Percentiles rank a stretch among this genome's conserved stretches.
Evolutionary conservation across 176 grass and related monocot species (phyloP).

Genomic region (Aegilops sharonensis): DNA sequence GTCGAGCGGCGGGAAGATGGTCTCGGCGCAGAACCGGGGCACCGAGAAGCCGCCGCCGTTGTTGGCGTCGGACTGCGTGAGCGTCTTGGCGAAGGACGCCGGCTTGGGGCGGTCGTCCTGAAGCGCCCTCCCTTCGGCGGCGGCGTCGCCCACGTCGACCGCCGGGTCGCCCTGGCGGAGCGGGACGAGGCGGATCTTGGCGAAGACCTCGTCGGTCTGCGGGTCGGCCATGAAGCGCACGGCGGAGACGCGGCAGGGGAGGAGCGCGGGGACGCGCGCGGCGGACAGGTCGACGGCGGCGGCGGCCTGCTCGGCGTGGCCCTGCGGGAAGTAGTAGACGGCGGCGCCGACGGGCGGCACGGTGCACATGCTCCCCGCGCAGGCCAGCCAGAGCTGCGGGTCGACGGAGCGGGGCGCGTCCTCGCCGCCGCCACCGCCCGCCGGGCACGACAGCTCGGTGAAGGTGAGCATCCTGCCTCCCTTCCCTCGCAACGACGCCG

Average conservation of each 20-base stretch:
- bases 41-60: conserved; percentile 90
- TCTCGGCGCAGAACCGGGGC: conserved; percentile 80
- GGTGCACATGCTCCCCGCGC: conserved; percentile 85
- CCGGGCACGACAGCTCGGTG: conserved; percentile 30
- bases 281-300: conserved; percentile 39
- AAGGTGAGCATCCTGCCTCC: conserved; percentile 35
- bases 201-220: conserved; percentile 70
- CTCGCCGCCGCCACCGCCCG: conserved; percentile 15
- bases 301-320: conserved; percentile 86
- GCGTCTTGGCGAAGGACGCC: conserved; percentile 76
- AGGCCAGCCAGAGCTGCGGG: conserved; percentile 89
- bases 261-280: conserved; percentile 37
- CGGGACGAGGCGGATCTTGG: conserved; percentile 65
- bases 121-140: not conserved
- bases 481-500: no score
- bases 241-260: conserved; percentile 59
- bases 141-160: conserved; percentile 36
- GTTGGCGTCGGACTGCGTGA: conserved; percentile 96
- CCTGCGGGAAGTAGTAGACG: conserved; percentile 97
- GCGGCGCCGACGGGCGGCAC: conserved; percentile 73
- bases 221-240: conserved; percentile 73
- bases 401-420: conserved; percentile 25
- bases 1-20: conserved; percentile 85
- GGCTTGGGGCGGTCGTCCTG: conserved; percentile 17
- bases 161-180: conserved; percentile 32